phyloP scores from a whole-genome alignment of 805 yeast genomes.

The Lachancea mirantina region DNA sequence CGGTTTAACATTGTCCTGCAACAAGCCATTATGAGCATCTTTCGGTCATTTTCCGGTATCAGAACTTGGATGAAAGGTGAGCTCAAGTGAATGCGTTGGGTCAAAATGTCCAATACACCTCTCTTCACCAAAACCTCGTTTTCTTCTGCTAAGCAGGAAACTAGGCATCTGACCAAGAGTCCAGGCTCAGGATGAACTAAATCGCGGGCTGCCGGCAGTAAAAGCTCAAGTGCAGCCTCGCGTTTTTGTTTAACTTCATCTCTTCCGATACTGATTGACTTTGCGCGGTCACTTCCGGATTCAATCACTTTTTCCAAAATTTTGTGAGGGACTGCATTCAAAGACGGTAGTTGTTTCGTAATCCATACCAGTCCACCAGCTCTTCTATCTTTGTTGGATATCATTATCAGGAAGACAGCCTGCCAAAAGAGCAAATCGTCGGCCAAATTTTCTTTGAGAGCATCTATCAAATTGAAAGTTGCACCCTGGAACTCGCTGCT shows the following conservation, averaged over 20 bases:
- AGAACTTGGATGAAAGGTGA: conserved; percentile 47
- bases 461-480: conserved; percentile 52
- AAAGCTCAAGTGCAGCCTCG: conserved; percentile 28
- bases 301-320: conserved; percentile 13
- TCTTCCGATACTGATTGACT: not conserved
- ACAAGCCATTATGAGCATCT: conserved; percentile 52
- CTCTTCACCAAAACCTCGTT: conserved; percentile 69
- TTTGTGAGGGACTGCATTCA: conserved; percentile 35
- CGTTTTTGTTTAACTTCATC: conserved; percentile 24
- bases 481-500: conserved; percentile 72
- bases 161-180: conserved; percentile 63
- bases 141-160: conserved; percentile 57
- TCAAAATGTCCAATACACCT: conserved; percentile 78
- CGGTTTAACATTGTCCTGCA: conserved; percentile 63
- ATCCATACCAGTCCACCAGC: conserved; percentile 79
- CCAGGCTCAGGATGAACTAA: conserved; percentile 76
- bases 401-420: conserved; percentile 62
- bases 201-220: conserved; percentile 47
- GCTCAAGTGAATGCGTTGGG: conserved; percentile 58
- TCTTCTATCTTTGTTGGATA: conserved; percentile 72
- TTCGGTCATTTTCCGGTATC: conserved; percentile 47
- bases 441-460: conserved; percentile 46
- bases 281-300: conserved; percentile 5
- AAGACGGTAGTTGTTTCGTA: conserved; percentile 52
- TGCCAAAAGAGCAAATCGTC: conserved; percentile 86